These are phyloP conservation scores for Cryptococcus maquisensis DNA, from an alignment of 1,284 basidiomycete genomes.

Conservation along the genomic window DNA sequence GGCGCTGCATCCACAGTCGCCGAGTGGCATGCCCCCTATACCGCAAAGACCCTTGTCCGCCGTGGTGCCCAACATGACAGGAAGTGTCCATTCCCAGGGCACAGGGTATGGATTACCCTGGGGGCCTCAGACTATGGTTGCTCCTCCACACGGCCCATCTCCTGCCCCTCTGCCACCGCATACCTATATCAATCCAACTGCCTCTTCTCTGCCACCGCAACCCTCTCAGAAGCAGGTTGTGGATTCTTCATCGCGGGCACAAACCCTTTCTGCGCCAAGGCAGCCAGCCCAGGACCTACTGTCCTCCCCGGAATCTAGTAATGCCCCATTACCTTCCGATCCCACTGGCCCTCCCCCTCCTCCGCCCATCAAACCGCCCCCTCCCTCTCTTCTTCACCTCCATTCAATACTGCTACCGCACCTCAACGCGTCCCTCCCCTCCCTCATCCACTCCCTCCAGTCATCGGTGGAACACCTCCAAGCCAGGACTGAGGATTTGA, in stretches of 20 bases:
- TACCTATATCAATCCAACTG: background rate
- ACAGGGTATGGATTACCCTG: background rate
- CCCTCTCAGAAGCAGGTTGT: background rate
- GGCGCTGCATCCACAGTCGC: conserved; percentile 5
- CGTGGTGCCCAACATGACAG: no score
- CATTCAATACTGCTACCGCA: conserved; percentile 75
- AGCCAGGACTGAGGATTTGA: conserved; percentile 74
- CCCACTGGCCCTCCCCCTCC: conserved; percentile 60
- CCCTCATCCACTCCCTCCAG: conserved; percentile 62
- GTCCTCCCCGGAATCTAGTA: conserved; percentile 22
- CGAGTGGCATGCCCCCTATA: background rate
- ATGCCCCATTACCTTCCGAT: conserved; percentile 4
- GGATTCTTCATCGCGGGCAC: background rate
- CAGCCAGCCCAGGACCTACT: conserved; percentile 28
- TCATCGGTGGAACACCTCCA: conserved; percentile 70
- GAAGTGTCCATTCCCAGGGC: background rate
- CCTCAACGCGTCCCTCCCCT: conserved; percentile 63
- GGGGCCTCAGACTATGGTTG: conserved; percentile 12
- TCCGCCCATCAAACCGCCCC: conserved; percentile 70
- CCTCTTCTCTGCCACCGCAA: background rate
- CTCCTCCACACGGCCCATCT: conserved; percentile 8
- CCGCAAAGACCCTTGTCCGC: conserved; percentile 10
- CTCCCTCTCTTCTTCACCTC: conserved; percentile 71
- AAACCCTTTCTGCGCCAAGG: conserved; percentile 8
- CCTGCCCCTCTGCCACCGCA: background rate